These are phyloP conservation scores for Tothia fuscella DNA, from an alignment of 2,329 filamentous ascomycete genomes.

Conservation along the genomic window DNA sequence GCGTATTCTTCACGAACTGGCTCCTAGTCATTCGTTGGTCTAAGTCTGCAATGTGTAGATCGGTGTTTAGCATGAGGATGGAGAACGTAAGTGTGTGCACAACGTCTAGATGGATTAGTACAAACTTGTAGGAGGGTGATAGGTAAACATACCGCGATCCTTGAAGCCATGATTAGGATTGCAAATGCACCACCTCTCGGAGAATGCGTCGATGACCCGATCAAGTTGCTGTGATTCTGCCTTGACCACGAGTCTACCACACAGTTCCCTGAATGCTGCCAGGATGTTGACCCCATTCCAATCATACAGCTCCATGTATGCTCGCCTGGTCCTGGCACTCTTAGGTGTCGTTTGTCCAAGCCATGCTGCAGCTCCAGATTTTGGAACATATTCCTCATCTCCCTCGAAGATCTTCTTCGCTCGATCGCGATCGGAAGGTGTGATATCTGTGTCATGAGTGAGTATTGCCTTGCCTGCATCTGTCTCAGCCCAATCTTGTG, in stretches of 20 bases:
- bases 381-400: constrained; percentile 66
- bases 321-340: constrained; percentile 45
- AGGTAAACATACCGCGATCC: constrained; percentile 50
- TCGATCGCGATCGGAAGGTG: constrained; percentile 60
- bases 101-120: constrained; percentile 48
- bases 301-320: constrained; percentile 89
- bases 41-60: constrained; percentile 89
- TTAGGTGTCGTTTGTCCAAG: constrained; percentile 58
- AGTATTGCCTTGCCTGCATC: constrained; percentile 4
- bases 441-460: constrained; percentile 27
- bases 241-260: constrained; percentile 67
- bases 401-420: constrained; percentile 78
- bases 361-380: constrained; percentile 73
- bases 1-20: constrained; percentile 93
- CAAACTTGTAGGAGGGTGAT: neutral
- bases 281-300: constrained; percentile 75
- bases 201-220: constrained; percentile 80
- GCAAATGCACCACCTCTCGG: constrained; percentile 83
- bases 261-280: constrained; percentile 65
- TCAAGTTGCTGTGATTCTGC: constrained; percentile 97
- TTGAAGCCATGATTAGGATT: constrained; percentile 93
- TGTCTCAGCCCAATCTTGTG: constrained; percentile 4
- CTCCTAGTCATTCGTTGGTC: constrained; percentile 90
- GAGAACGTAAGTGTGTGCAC: constrained; percentile 98
- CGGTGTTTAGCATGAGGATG: constrained; percentile 87